Evolutionary conservation across 2,329 filamentous ascomycete species (phyloP).

Genomic region (Ceratocystis harringtonii): DNA sequence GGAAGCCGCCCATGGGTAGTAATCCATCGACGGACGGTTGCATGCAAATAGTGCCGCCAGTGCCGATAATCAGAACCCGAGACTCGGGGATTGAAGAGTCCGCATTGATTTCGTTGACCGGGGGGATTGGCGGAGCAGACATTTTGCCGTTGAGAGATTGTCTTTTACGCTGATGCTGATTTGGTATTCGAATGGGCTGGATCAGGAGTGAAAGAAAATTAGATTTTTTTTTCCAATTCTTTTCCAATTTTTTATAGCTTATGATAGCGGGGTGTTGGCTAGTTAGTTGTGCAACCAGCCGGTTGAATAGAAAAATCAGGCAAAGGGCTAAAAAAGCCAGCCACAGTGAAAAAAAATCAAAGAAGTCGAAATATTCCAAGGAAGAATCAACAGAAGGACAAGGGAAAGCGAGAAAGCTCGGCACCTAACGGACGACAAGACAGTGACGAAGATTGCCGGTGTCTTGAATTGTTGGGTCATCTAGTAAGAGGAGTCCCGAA

Average conservation of each 20-base stretch:
- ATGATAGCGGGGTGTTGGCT: neutral
- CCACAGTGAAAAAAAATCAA: neutral
- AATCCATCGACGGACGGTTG: constrained; percentile 64
- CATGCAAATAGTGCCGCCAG: constrained; percentile 86
- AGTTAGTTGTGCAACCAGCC: neutral
- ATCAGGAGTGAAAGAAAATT: neutral
- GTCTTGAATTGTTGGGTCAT: neutral
- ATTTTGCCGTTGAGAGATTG: neutral
- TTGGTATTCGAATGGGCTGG: neutral
- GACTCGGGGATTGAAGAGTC: constrained; percentile 46
- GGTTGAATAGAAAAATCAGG: neutral
- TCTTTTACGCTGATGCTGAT: neutral
- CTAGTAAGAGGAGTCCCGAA: neutral
- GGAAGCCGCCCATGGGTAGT: constrained; percentile 64
- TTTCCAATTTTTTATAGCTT: neutral
- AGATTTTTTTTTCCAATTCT: neutral
- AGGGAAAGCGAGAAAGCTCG: constrained; percentile 1
- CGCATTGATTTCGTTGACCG: constrained; percentile 18
- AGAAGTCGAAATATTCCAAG: neutral
- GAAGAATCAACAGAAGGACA: constrained; percentile 5
- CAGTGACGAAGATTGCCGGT: neutral
- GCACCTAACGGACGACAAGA: neutral
- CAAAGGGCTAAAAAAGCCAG: neutral
- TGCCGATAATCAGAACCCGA: constrained; percentile 78
- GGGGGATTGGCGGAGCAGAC: constrained; percentile 15